These are phyloP conservation scores for Tylopilus orsonianus DNA, from an alignment of 1,284 basidiomycete genomes.

Conservation along the genomic window DNA sequence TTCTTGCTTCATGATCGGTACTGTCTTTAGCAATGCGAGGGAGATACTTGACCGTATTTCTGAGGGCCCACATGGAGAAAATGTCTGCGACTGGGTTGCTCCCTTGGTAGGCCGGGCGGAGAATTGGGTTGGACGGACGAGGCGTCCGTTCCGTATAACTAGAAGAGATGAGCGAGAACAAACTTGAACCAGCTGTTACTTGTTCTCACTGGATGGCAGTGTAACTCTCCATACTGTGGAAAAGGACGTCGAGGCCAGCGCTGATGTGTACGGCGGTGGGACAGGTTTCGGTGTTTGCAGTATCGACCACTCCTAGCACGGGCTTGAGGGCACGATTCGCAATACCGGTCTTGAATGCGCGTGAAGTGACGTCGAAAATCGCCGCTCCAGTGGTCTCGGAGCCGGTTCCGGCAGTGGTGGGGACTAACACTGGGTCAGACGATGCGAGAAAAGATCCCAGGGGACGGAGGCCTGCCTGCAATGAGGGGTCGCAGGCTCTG, in stretches of 20 bases:
- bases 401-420: slow-evolving; percentile 97
- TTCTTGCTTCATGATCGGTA: slow-evolving; percentile 80
- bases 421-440: slow-evolving; percentile 47
- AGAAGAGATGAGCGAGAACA: slow-evolving; percentile 5
- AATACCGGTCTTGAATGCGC: slow-evolving; percentile 95
- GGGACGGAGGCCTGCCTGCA: slow-evolving; percentile 51
- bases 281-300: slow-evolving; percentile 84
- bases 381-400: slow-evolving; percentile 98
- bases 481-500: slow-evolving; percentile 82
- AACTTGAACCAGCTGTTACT: neutral
- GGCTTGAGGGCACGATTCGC: slow-evolving; percentile 91
- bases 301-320: slow-evolving; percentile 78
- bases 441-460: neutral
- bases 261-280: slow-evolving; percentile 86
- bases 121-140: slow-evolving; percentile 85
- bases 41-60: slow-evolving; percentile 88
- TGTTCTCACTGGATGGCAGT: slow-evolving; percentile 78
- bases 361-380: slow-evolving; percentile 90
- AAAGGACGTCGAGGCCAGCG: slow-evolving; percentile 89
- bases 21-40: slow-evolving; percentile 84
- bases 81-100: slow-evolving; percentile 96
- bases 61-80: slow-evolving; percentile 93
- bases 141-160: slow-evolving; percentile 88
- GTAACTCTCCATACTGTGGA: slow-evolving; percentile 93
- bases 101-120: slow-evolving; percentile 93